Conservation (phyloP, 345 rosid genomes). For the Citrus australasica region DNA sequence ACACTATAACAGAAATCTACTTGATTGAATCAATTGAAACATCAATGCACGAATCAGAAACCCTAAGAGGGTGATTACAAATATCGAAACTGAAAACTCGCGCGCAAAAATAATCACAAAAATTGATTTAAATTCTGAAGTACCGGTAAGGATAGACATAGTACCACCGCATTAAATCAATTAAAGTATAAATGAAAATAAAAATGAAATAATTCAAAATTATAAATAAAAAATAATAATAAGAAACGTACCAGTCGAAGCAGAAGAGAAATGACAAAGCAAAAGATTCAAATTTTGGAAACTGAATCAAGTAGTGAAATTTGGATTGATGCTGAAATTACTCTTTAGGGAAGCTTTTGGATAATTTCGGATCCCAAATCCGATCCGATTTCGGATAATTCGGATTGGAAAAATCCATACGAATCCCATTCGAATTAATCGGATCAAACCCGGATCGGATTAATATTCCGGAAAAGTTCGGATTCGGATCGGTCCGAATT, state of each 20-base stretch:
- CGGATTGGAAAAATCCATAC: too few species aligned
- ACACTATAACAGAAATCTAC: neutral
- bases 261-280: neutral
- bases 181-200: neutral
- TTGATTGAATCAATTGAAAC: neutral
- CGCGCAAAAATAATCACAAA: neutral
- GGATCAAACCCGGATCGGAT: too few species aligned
- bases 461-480: too few species aligned
- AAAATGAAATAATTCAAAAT: too few species aligned
- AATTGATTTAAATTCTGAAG: neutral
- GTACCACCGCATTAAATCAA: neutral
- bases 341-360: neutral
- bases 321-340: neutral
- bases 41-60: neutral
- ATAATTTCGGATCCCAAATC: too few species aligned
- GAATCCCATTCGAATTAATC: too few species aligned
- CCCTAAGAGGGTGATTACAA: neutral
- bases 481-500: too few species aligned
- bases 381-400: too few species aligned
- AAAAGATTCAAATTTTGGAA: neutral
- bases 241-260: neutral
- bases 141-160: neutral
- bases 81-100: neutral
- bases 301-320: neutral
- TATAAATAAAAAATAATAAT: too few species aligned